Percentiles rank a stretch among this genome's conserved stretches.
These are phyloP conservation scores for Naumovozyma baii DNA, from an alignment of 805 yeast genomes.

Conservation along the genomic window DNA sequence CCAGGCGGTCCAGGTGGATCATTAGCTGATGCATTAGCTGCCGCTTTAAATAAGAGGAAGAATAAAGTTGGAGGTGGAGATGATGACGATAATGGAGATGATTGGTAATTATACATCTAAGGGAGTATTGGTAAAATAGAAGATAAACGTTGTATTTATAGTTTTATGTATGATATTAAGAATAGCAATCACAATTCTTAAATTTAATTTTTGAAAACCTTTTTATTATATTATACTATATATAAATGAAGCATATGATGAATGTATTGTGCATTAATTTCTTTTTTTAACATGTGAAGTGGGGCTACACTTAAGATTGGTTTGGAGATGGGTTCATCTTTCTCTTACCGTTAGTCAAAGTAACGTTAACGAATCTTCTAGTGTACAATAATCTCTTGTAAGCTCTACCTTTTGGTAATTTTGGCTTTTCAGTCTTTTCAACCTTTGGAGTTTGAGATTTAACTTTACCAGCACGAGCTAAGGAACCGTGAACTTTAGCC, in stretches of 20 bases:
- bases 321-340: constrained; percentile 73
- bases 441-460: constrained; percentile 99
- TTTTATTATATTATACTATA: too few species aligned
- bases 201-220: too few species aligned
- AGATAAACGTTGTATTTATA: neutral
- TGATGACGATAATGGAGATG: constrained; percentile 66
- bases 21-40: constrained; percentile 80
- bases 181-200: too few species aligned
- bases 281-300: neutral
- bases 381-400: constrained; percentile 97
- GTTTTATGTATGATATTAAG: too few species aligned
- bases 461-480: constrained; percentile 99
- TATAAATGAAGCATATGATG: too few species aligned
- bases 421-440: constrained; percentile 93
- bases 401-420: constrained; percentile 98
- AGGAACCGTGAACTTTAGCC: constrained; percentile 99
- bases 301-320: constrained; percentile 8
- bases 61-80: constrained; percentile 83
- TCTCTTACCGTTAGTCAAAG: constrained; percentile 97
- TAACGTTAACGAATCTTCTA: constrained; percentile 97
- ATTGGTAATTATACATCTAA: constrained; percentile 44
- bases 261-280: neutral
- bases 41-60: constrained; percentile 76
- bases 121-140: neutral
- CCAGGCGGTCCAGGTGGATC: constrained; percentile 48